phyloP scores from a whole-genome alignment of 1,139 yeast genomes.

The Diutina rugosa region DNA sequence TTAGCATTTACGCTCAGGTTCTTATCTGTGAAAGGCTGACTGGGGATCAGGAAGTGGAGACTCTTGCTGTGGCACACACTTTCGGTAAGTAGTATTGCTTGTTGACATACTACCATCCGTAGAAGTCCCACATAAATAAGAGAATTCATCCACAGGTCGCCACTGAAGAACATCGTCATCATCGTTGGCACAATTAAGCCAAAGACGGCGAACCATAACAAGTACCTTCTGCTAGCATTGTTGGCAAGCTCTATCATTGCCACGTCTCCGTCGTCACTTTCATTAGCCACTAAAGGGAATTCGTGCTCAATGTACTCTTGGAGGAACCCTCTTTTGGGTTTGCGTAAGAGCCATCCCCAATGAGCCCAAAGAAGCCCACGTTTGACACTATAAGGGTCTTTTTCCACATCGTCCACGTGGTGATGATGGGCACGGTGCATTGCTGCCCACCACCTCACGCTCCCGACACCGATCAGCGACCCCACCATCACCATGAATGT shows the following conservation, averaged over 20 bases:
- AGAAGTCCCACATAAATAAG: conserved; percentile 50
- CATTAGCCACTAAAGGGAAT: conserved; percentile 17
- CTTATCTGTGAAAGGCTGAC: conserved; percentile 52
- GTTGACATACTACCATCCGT: conserved; percentile 45
- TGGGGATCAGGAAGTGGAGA: conserved; percentile 29
- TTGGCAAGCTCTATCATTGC: conserved; percentile 19
- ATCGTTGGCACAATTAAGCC: conserved; percentile 37
- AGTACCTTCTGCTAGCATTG: conserved; percentile 48
- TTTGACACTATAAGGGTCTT: conserved; percentile 54
- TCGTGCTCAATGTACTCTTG: conserved; percentile 26
- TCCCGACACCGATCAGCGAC: conserved; percentile 49
- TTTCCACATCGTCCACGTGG: conserved; percentile 48
- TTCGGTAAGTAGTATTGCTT: conserved; percentile 40
- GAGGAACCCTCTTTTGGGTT: conserved; percentile 31
- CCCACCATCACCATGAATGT: conserved; percentile 24
- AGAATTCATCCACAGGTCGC: conserved; percentile 40
- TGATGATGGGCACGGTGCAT: conserved; percentile 63
- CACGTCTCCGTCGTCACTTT: conserved; percentile 12
- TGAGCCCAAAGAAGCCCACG: conserved; percentile 49
- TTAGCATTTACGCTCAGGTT: conserved; percentile 37
- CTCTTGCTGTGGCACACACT: conserved; percentile 44
- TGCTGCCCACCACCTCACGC: conserved; percentile 50
- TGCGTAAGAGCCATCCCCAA: conserved; percentile 49
- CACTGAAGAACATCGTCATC: conserved; percentile 23
- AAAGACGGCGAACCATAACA: conserved; percentile 27